Evolutionary conservation across 2,329 filamentous ascomycete genomes (phyloP).

Genomic region (Colletotrichum sp.): DNA sequence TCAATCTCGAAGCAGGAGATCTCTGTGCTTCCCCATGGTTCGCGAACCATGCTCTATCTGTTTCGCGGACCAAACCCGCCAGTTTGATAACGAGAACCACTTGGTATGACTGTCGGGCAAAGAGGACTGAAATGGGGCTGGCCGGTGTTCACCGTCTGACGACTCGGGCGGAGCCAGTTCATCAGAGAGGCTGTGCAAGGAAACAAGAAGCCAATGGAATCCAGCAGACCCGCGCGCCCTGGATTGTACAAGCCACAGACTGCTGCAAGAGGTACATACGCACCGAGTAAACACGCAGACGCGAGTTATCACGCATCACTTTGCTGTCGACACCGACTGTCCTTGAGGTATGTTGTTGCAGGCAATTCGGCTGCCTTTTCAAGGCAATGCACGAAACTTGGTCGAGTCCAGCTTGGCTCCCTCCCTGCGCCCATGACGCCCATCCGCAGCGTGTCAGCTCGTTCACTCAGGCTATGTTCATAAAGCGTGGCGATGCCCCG

Average conservation of each 20-base stretch:
- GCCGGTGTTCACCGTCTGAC: background rate
- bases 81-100: background rate
- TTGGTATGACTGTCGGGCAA: background rate
- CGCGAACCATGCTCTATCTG: background rate
- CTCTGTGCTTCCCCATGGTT: background rate
- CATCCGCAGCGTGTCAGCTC: background rate
- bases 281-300: background rate
- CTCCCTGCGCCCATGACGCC: background rate
- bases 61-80: background rate
- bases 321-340: background rate
- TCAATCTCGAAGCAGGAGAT: background rate
- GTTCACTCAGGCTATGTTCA: background rate
- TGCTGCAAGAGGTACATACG: background rate
- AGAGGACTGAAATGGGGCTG: background rate
- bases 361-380: background rate
- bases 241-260: background rate
- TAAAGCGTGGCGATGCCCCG: background rate
- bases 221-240: background rate
- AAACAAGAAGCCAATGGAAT: background rate
- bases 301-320: background rate
- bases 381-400: background rate
- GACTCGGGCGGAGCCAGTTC: background rate
- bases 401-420: background rate
- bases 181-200: background rate
- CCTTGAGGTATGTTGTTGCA: background rate